Conservation (phyloP, 768 basidiomycete species). For the Lentinula sp. region DNA sequence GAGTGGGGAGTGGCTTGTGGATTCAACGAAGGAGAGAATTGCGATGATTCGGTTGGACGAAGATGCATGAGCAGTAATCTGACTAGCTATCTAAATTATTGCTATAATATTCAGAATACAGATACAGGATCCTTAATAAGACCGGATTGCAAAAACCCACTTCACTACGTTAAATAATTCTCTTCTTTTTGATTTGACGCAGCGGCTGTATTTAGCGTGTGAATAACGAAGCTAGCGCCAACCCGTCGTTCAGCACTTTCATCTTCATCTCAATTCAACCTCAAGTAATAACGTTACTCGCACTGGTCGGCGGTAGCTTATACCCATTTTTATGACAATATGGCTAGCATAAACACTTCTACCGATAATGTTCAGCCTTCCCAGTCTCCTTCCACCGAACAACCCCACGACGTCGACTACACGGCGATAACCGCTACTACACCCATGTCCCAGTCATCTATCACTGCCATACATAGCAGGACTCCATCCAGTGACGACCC, state of each 20-base stretch:
- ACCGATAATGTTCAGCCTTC: neutral
- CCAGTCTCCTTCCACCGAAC: neutral
- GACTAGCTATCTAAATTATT: too few species aligned
- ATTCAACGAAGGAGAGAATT: neutral
- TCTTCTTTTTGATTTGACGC: too few species aligned
- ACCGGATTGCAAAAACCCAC: too few species aligned
- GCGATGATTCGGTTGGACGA: neutral
- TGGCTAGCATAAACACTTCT: neutral
- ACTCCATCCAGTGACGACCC: slow-evolving; percentile 37
- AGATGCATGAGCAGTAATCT: neutral
- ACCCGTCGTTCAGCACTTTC: neutral
- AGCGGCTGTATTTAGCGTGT: too few species aligned
- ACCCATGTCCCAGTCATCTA: neutral
- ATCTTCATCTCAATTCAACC: neutral
- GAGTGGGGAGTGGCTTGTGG: neutral
- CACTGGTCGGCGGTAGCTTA: neutral
- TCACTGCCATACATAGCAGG: neutral
- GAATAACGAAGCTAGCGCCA: neutral
- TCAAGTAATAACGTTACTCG: neutral
- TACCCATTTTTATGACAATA: neutral
- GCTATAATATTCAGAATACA: too few species aligned
- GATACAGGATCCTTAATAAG: too few species aligned
- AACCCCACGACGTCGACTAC: neutral
- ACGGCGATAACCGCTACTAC: neutral
- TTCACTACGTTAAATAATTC: too few species aligned